Conservation (phyloP, 495 filamentous ascomycete species). For the Cairneyella variabilis region DNA sequence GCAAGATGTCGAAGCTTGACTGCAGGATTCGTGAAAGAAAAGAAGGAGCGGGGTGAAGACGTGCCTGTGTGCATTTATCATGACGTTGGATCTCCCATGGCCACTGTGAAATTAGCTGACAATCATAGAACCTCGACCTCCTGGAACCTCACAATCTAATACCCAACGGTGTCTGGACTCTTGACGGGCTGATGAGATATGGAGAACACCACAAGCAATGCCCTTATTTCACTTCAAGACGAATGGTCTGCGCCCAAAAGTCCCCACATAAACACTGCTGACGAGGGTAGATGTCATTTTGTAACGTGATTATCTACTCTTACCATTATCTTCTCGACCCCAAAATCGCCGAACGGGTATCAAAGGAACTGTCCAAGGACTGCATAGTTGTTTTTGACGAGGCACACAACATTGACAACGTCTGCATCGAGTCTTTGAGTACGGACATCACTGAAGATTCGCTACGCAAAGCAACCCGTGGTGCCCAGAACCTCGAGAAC, state of each 20-base stretch:
- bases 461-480: conserved; percentile 78
- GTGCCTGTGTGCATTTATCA: conserved; percentile 95
- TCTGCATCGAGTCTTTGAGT: conserved; percentile 96
- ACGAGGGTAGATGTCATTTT: conserved; percentile 77
- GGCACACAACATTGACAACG: conserved; percentile 99
- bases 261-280: background rate
- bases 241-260: conserved; percentile 65
- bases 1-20: conserved; percentile 92
- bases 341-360: conserved; percentile 96
- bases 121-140: conserved; percentile 75
- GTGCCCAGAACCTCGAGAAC: conserved; percentile 83
- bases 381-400: conserved; percentile 99
- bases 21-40: conserved; percentile 94
- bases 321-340: conserved; percentile 98
- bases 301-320: conserved; percentile 99
- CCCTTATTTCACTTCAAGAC: conserved; percentile 90
- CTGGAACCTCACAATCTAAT: conserved; percentile 93
- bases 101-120: conserved; percentile 6
- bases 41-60: conserved; percentile 90
- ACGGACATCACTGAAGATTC: conserved; percentile 96
- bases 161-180: conserved; percentile 89
- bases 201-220: conserved; percentile 96
- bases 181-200: conserved; percentile 83
- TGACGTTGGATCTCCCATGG: conserved; percentile 50
- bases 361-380: conserved; percentile 93